phyloP scores from a whole-genome alignment of 306 rosid species.

The Citrullus amarus region DNA sequence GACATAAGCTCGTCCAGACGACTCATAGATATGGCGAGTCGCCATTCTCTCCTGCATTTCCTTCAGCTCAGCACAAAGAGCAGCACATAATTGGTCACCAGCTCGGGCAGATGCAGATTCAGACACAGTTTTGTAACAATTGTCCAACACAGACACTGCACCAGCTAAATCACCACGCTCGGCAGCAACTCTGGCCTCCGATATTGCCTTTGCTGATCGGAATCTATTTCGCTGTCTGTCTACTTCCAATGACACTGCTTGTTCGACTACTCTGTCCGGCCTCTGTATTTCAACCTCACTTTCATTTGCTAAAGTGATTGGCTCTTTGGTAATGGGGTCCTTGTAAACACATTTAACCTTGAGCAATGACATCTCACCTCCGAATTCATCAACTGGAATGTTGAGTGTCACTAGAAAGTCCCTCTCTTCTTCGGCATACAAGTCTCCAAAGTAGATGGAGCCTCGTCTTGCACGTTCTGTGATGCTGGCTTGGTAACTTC shows the following conservation, averaged over 20 bases:
- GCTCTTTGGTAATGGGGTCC: slow-evolving; percentile 62
- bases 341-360: slow-evolving; percentile 39
- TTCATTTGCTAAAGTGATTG: slow-evolving; percentile 26
- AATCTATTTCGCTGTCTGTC: slow-evolving; percentile 73
- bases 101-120: slow-evolving; percentile 50
- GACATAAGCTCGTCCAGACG: slow-evolving; percentile 84
- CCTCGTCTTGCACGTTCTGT: slow-evolving; percentile 42
- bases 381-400: slow-evolving; percentile 49
- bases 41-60: slow-evolving; percentile 97
- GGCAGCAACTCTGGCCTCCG: slow-evolving; percentile 61
- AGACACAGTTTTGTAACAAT: slow-evolving; percentile 35
- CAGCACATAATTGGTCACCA: slow-evolving; percentile 45
- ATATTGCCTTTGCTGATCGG: slow-evolving; percentile 60
- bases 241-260: slow-evolving; percentile 58
- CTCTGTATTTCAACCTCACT: slow-evolving; percentile 63
- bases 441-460: slow-evolving; percentile 55
- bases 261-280: slow-evolving; percentile 34
- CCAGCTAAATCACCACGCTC: slow-evolving; percentile 53
- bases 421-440: slow-evolving; percentile 93
- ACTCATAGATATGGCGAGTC: slow-evolving; percentile 53
- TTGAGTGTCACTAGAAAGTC: slow-evolving; percentile 62
- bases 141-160: slow-evolving; percentile 63
- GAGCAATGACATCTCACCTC: slow-evolving; percentile 50
- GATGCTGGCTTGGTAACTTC: slow-evolving; percentile 55
- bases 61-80: slow-evolving; percentile 65